A percentile compares a stretch with the other conserved stretches of the same genome.
These are phyloP conservation scores for Fusarium keratoplasticum DNA, from an alignment of 2,329 filamentous ascomycete genomes.

Conservation along the genomic window DNA sequence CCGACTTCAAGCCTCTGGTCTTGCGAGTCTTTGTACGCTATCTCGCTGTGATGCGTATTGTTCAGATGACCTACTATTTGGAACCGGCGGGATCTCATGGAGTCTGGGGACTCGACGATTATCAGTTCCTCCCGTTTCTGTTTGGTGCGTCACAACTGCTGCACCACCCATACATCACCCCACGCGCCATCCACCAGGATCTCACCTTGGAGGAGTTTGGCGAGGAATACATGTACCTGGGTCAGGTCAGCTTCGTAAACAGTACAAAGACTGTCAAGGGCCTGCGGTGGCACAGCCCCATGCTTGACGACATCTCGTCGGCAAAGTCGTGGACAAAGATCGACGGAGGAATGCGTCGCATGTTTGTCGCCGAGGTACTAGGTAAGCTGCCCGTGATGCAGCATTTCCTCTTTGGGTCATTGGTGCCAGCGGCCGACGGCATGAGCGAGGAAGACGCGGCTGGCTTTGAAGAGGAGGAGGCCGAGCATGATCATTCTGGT, in stretches of 20 bases:
- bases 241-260: constrained; percentile 94
- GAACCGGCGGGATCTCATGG: constrained; percentile 97
- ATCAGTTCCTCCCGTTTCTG: constrained; percentile 95
- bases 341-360: constrained; percentile 93
- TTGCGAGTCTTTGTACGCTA: constrained; percentile 86
- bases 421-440: constrained; percentile 82
- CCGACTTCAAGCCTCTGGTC: constrained; percentile 79
- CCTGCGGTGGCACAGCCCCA: constrained; percentile 94
- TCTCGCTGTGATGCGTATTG: constrained; percentile 83
- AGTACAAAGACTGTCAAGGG: constrained; percentile 96
- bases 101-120: constrained; percentile 97
- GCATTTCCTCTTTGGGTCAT: constrained; percentile 92
- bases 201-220: constrained; percentile 89
- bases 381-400: constrained; percentile 98
- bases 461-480: constrained; percentile 57
- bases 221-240: constrained; percentile 87
- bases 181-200: constrained; percentile 85
- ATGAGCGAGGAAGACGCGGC: constrained; percentile 78
- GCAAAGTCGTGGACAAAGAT: constrained; percentile 93
- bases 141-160: constrained; percentile 93
- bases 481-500: constrained; percentile 67
- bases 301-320: constrained; percentile 97
- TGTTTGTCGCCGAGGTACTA: constrained; percentile 95
- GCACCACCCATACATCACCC: constrained; percentile 84
- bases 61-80: constrained; percentile 95